Conservation (phyloP, 2,329 filamentous ascomycete genomes). For the Paecilomyces fulvus region DNA sequence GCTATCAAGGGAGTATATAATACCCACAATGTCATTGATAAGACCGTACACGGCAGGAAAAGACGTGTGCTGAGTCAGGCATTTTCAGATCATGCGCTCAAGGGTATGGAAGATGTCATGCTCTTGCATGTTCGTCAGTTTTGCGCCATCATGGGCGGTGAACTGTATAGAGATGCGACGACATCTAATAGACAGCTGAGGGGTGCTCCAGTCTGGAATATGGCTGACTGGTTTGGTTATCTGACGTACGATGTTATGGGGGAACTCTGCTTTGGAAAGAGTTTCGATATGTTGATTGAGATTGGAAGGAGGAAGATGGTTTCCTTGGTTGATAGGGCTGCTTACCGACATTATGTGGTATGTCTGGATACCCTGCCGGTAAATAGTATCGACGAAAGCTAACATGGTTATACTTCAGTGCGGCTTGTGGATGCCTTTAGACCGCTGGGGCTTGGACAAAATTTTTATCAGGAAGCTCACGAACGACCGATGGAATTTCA, state of each 20-base stretch:
- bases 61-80: constrained; percentile 63
- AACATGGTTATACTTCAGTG: constrained; percentile 39
- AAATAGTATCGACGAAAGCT: constrained; percentile 1
- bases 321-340: constrained; percentile 58
- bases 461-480: constrained; percentile 60
- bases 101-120: constrained; percentile 61
- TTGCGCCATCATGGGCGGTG: constrained; percentile 35
- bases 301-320: constrained; percentile 53
- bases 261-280: constrained; percentile 44
- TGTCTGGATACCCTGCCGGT: constrained; percentile 20
- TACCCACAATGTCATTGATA: constrained; percentile 65
- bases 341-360: constrained; percentile 60
- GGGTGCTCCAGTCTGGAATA: constrained; percentile 21
- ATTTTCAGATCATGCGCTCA: constrained; percentile 59
- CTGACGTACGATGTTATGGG: constrained; percentile 46
- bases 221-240: constrained; percentile 33
- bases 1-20: constrained; percentile 57
- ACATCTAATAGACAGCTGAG: constrained; percentile 7
- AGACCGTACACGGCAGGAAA: constrained; percentile 61
- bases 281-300: constrained; percentile 41
- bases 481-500: constrained; percentile 58
- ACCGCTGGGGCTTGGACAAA: constrained; percentile 58
- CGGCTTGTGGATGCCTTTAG: constrained; percentile 62
- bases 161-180: constrained; percentile 8
- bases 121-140: constrained; percentile 59